phyloP scores from a whole-genome alignment of 176 grass and related monocot species.

The Miscanthus lutarioriparius region DNA sequence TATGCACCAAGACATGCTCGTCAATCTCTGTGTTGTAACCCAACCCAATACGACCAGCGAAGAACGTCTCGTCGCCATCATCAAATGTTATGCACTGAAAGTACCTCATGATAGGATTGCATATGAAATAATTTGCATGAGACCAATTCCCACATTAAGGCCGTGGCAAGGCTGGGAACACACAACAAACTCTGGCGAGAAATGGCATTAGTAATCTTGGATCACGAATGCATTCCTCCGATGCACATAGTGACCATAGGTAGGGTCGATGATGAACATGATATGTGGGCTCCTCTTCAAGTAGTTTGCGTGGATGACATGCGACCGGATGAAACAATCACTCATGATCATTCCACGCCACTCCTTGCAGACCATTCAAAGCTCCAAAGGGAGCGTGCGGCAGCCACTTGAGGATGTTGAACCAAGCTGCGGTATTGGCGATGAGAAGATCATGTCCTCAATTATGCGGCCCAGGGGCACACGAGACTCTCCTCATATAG shows the following conservation, averaged over 20 bases:
- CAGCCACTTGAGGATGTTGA: constrained; percentile 34
- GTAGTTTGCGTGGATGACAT: constrained; percentile 20
- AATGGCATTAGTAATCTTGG: not conserved
- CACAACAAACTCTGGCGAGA: not conserved
- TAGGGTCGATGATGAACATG: constrained; percentile 1
- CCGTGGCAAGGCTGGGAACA: not conserved
- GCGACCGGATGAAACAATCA: constrained; percentile 8
- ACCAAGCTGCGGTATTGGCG: constrained; percentile 15
- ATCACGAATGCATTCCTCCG: not conserved
- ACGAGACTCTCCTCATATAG: constrained; percentile 13
- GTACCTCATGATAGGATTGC: constrained; percentile 21
- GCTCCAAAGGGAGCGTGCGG: constrained; percentile 14
- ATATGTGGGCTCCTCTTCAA: constrained; percentile 18
- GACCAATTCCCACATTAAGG: not conserved
- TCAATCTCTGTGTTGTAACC: constrained; percentile 16
- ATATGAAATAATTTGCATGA: not conserved
- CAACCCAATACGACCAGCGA: constrained; percentile 17
- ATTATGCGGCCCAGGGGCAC: not conserved
- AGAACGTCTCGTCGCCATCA: not conserved
- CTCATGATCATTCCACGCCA: constrained; percentile 10
- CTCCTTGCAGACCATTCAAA: constrained; percentile 22
- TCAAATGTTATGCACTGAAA: not conserved
- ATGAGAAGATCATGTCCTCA: constrained; percentile 12
- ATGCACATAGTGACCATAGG: not conserved
- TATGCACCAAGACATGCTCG: constrained; percentile 13